A percentile compares a stretch with the other conserved stretches of the same genome.
Conservation (phyloP, 306 rosid genomes). For the Cicer judaicum region DNA sequence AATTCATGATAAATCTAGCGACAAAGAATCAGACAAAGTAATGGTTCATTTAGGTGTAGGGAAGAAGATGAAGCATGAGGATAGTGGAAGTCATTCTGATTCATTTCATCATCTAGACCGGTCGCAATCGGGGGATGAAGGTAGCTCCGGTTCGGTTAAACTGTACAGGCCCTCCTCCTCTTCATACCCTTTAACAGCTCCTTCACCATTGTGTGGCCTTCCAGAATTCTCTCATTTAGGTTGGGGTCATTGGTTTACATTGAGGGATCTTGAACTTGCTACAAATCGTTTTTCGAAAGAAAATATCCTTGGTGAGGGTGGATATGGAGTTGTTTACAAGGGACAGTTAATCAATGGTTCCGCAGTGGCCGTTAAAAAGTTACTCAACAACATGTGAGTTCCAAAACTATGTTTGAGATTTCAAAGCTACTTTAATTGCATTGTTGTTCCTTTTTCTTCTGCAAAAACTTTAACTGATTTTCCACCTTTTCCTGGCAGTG, state of each 20-base stretch:
- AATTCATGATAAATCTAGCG: constrained; percentile 75
- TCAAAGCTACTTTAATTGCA: background rate
- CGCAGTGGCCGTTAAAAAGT: constrained; percentile 82
- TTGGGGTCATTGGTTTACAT: constrained; percentile 93
- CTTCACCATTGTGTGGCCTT: constrained; percentile 74
- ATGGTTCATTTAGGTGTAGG: constrained; percentile 69
- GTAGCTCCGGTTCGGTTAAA: constrained; percentile 64
- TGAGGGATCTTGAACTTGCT: constrained; percentile 84
- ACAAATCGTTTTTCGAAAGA: constrained; percentile 75
- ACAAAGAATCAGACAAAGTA: constrained; percentile 75
- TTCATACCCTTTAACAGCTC: constrained; percentile 64
- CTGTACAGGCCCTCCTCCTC: constrained; percentile 58
- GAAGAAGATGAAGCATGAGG: constrained; percentile 57
- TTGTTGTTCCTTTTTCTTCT: constrained; percentile 37
- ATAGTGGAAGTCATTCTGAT: constrained; percentile 67
- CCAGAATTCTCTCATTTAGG: constrained; percentile 90
- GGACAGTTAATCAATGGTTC: constrained; percentile 74
- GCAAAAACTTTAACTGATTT: constrained; percentile 28
- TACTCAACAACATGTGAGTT: constrained; percentile 78
- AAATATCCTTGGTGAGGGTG: constrained; percentile 82
- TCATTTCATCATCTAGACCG: constrained; percentile 66
- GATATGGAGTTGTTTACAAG: constrained; percentile 80
- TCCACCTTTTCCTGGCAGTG: constrained; percentile 48
- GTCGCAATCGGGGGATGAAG: constrained; percentile 69
- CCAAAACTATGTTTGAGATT: constrained; percentile 13